These are phyloP conservation scores for Eleusine coracana DNA, from an alignment of 176 grass and related monocot species.

Conservation along the genomic window DNA sequence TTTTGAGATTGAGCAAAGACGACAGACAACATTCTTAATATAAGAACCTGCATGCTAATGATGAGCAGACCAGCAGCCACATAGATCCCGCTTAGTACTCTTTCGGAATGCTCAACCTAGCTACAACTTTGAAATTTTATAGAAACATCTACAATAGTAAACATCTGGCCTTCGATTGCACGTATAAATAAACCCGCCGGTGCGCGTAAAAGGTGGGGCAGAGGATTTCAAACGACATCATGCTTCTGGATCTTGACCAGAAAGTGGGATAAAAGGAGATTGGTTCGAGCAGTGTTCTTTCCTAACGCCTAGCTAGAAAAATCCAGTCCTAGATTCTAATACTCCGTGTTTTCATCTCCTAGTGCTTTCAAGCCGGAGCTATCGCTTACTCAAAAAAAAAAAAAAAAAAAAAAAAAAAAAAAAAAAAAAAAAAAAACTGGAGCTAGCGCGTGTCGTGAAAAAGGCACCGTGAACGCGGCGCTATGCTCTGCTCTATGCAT, in stretches of 20 bases:
- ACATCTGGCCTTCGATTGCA: background rate
- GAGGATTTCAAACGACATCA: constrained; percentile 9
- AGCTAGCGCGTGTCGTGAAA: background rate
- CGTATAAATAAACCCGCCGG: background rate
- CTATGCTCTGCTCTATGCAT: background rate
- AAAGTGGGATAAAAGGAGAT: constrained; percentile 7
- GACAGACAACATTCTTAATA: background rate
- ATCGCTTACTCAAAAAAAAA: too few species aligned
- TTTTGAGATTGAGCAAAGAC: background rate
- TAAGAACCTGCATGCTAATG: background rate
- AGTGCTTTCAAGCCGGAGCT: constrained; percentile 16
- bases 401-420: too few species aligned
- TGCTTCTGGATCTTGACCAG: constrained; percentile 47
- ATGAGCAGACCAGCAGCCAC: constrained; percentile 8
- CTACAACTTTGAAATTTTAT: background rate
- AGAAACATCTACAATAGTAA: background rate
- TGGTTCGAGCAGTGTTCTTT: constrained; percentile 19
- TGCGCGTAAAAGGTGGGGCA: constrained; percentile 42
- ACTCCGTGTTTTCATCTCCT: background rate
- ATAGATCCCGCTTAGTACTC: background rate
- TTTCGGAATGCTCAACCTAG: background rate
- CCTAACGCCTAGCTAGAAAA: background rate
- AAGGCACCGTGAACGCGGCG: background rate
- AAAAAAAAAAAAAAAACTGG: too few species aligned
- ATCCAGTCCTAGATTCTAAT: constrained; percentile 15